phyloP scores from a whole-genome alignment of 306 rosid species.

The Leucaena leucocephala region DNA sequence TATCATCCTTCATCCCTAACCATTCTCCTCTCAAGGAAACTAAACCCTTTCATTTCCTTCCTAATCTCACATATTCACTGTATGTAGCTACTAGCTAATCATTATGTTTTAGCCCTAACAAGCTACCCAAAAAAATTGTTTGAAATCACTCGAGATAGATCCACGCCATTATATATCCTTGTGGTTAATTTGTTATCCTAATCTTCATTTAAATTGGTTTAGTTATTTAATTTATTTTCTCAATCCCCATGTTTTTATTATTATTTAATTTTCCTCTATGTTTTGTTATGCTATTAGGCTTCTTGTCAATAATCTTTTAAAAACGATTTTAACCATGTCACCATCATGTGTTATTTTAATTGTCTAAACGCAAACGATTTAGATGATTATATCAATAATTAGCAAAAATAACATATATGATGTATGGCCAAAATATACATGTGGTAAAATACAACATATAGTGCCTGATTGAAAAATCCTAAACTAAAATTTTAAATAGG shows the following conservation, averaged over 20 bases:
- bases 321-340: not conserved
- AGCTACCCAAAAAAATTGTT: not conserved
- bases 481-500: too few species aligned
- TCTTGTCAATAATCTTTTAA: too few species aligned
- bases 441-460: not conserved
- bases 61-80: not conserved
- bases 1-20: not conserved
- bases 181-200: not conserved
- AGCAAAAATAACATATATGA: too few species aligned
- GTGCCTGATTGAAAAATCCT: too few species aligned
- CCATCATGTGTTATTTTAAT: not conserved
- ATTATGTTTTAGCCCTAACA: not conserved
- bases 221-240: too few species aligned
- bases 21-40: too few species aligned
- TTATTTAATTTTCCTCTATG: too few species aligned
- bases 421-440: not conserved
- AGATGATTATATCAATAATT: too few species aligned
- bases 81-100: not conserved
- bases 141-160: not conserved
- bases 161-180: not conserved
- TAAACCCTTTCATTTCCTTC: too few species aligned
- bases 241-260: too few species aligned
- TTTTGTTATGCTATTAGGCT: not conserved
- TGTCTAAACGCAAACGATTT: too few species aligned
- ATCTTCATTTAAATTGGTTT: not conserved